These are phyloP conservation scores for Tuber aestivum DNA, from an alignment of 495 filamentous ascomycete genomes.

Conservation along the genomic window DNA sequence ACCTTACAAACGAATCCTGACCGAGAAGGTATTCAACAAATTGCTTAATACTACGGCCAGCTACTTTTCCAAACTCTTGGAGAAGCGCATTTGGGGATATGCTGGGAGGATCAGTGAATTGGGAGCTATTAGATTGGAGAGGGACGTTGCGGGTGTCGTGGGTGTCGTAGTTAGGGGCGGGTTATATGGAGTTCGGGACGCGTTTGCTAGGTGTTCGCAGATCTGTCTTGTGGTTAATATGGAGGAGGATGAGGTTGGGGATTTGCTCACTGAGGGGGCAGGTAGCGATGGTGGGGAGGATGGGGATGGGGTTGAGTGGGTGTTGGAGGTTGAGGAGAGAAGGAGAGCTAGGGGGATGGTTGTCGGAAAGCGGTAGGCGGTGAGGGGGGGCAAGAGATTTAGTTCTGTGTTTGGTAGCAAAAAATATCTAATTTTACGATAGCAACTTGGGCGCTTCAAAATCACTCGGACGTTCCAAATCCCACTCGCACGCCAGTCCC, in stretches of 20 bases:
- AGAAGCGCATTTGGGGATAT: slow-evolving; percentile 86
- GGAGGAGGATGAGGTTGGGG: slow-evolving; percentile 98
- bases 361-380: slow-evolving; percentile 6
- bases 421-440: not conserved
- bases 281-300: slow-evolving; percentile 47
- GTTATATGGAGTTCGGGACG: slow-evolving; percentile 71
- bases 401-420: not conserved
- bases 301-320: slow-evolving; percentile 51
- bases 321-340: slow-evolving; percentile 58
- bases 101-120: slow-evolving; percentile 72
- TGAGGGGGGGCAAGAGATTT: not conserved
- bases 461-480: not conserved
- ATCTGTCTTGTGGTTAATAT: slow-evolving; percentile 86
- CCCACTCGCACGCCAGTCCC: not conserved
- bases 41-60: slow-evolving; percentile 65
- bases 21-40: slow-evolving; percentile 60
- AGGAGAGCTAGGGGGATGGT: slow-evolving; percentile 59
- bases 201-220: slow-evolving; percentile 73
- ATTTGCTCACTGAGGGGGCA: slow-evolving; percentile 46
- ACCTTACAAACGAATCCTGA: slow-evolving; percentile 80
- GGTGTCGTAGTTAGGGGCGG: slow-evolving; percentile 66
- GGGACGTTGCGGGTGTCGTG: slow-evolving; percentile 77
- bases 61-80: slow-evolving; percentile 69
- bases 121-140: slow-evolving; percentile 79
- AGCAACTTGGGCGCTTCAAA: not conserved